Evolutionary conservation across 2,329 filamentous ascomycete species (phyloP).

Genomic region (Didymella segeticola): DNA sequence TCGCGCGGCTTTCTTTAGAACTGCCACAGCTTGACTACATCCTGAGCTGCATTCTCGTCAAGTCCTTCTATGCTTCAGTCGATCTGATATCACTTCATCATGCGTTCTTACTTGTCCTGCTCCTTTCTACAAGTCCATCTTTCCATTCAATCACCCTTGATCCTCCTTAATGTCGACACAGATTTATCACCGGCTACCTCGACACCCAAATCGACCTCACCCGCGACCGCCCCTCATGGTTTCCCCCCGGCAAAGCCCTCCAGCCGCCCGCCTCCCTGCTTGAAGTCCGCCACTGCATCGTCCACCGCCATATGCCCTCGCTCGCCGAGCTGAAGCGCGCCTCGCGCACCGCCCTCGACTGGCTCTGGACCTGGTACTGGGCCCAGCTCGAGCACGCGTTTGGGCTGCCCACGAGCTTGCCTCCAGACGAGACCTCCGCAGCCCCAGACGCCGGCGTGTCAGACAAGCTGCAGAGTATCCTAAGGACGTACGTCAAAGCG

Average conservation of each 20-base stretch:
- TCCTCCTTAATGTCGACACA: conserved; percentile 39
- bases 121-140: background rate
- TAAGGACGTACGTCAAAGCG: conserved; percentile 45
- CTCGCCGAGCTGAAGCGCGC: conserved; percentile 75
- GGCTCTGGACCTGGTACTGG: conserved; percentile 95
- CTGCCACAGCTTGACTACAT: no score
- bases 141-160: background rate
- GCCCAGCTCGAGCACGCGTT: conserved; percentile 53
- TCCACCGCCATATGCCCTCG: conserved; percentile 84
- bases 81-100: background rate
- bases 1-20: no score
- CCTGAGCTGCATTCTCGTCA: no score
- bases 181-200: conserved; percentile 81
- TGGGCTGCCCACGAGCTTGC: background rate
- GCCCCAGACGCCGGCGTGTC: background rate
- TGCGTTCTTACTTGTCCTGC: background rate
- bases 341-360: conserved; percentile 72
- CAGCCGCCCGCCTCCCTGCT: conserved; percentile 73
- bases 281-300: conserved; percentile 86
- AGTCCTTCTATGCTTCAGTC: background rate
- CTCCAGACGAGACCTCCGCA: background rate
- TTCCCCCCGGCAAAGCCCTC: conserved; percentile 29
- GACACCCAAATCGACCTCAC: conserved; percentile 62
- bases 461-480: conserved; percentile 33
- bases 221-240: conserved; percentile 39